These are phyloP conservation scores for Colletotrichum eleusines DNA, from an alignment of 2,329 filamentous ascomycete species.

Conservation along the genomic window DNA sequence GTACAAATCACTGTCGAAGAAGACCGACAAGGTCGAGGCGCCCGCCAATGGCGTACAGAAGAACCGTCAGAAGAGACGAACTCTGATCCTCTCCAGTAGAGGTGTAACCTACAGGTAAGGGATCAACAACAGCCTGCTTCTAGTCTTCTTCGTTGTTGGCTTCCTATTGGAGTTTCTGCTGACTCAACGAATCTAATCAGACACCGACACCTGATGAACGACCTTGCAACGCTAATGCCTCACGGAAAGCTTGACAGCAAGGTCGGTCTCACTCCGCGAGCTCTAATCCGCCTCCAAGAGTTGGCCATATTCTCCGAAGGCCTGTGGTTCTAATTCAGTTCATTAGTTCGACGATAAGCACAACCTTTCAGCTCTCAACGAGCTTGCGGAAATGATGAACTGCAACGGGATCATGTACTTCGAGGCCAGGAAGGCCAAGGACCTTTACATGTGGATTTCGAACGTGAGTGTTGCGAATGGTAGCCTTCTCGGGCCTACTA, in stretches of 20 bases:
- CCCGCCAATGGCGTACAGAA: constrained; percentile 64
- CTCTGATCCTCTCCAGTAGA: constrained; percentile 91
- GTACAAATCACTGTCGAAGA: constrained; percentile 80
- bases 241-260: constrained; percentile 66
- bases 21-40: constrained; percentile 62
- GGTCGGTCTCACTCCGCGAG: background rate
- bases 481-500: constrained; percentile 57
- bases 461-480: background rate
- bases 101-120: constrained; percentile 87
- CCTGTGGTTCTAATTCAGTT: background rate
- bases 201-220: constrained; percentile 92
- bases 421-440: constrained; percentile 93
- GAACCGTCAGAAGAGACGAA: constrained; percentile 73
- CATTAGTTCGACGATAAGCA: constrained; percentile 92
- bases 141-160: background rate
- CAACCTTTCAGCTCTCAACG: constrained; percentile 85
- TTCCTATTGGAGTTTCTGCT: constrained; percentile 1
- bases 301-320: background rate
- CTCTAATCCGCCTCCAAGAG: background rate
- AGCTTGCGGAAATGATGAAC: constrained; percentile 79
- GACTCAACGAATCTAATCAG: constrained; percentile 57
- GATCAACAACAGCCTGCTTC: background rate
- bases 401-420: constrained; percentile 81
- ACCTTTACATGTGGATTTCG: constrained; percentile 93
- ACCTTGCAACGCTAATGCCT: constrained; percentile 88